A percentile compares a stretch with the other conserved stretches of the same genome.
Conservation (phyloP, 192 early-diverging fungal species). For the Gaertneriomyces sp. region DNA sequence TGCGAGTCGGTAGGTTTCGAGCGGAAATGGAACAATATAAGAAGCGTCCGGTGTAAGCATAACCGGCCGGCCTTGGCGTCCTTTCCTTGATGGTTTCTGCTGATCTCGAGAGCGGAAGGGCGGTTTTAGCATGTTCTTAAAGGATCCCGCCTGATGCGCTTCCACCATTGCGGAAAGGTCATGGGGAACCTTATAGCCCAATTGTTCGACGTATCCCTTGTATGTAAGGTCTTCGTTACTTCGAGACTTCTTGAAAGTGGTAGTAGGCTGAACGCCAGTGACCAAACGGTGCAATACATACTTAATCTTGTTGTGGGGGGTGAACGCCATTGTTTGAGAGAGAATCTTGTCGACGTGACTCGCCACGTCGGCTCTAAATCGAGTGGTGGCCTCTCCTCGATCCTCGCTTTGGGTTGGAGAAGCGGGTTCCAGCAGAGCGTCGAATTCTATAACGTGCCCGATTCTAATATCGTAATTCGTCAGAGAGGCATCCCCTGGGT, state of each 20-base stretch:
- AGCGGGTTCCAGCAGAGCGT: not conserved
- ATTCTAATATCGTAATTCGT: no score
- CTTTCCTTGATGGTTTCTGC: not conserved
- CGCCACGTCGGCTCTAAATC: constrained; percentile 10
- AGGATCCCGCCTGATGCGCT: constrained; percentile 19
- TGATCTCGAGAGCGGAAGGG: not conserved
- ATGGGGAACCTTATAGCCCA: constrained; percentile 37
- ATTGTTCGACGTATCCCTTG: constrained; percentile 26
- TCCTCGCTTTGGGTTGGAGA: not conserved
- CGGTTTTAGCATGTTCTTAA: constrained; percentile 15
- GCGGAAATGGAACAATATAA: constrained; percentile 34
- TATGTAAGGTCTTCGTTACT: constrained; percentile 17
- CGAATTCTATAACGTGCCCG: not conserved
- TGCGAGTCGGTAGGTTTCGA: constrained; percentile 21
- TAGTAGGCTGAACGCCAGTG: constrained; percentile 7
- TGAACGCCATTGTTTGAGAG: constrained; percentile 25
- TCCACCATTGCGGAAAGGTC: constrained; percentile 25
- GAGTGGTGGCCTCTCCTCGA: constrained; percentile 8
- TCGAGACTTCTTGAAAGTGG: constrained; percentile 21
- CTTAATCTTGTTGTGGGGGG: constrained; percentile 34
- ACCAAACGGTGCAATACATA: constrained; percentile 23
- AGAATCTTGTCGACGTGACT: constrained; percentile 25
- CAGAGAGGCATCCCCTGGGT: not conserved
- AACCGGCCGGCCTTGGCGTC: not conserved
- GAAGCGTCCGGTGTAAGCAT: constrained; percentile 34